Evolutionary conservation across 2,329 filamentous ascomycete genomes (phyloP).

Genomic region (Setomelanomma holmii): DNA sequence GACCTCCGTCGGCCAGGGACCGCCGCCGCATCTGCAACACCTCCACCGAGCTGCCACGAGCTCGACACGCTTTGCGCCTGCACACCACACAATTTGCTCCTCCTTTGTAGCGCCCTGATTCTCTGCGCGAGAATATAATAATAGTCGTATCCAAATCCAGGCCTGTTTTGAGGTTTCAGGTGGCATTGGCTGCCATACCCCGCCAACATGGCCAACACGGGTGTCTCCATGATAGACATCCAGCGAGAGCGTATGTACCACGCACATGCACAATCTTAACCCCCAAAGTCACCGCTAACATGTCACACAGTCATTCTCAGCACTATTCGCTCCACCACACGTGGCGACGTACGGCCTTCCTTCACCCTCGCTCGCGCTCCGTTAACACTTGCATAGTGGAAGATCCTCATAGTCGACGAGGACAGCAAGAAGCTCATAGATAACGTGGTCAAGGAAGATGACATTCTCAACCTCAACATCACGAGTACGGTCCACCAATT

Average conservation of each 20-base stretch:
- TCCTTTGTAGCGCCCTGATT: neutral
- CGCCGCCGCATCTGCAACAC: slow-evolving; percentile 21
- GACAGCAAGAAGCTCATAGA: slow-evolving; percentile 84
- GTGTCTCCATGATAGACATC: slow-evolving; percentile 81
- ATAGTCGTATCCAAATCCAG: slow-evolving; percentile 1
- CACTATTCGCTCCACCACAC: slow-evolving; percentile 78
- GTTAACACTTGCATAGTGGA: slow-evolving; percentile 73
- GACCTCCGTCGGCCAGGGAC: slow-evolving; percentile 14
- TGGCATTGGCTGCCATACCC: slow-evolving; percentile 28
- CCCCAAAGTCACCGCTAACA: slow-evolving; percentile 14
- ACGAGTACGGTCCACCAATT: slow-evolving; percentile 70
- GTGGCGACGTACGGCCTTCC: slow-evolving; percentile 72
- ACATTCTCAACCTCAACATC: slow-evolving; percentile 95
- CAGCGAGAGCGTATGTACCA: slow-evolving; percentile 74
- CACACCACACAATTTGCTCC: slow-evolving; percentile 3
- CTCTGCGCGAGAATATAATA: neutral
- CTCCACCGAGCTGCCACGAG: slow-evolving; percentile 25
- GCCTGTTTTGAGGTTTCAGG: neutral
- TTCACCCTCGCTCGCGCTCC: slow-evolving; percentile 15
- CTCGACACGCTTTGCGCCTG: slow-evolving; percentile 18
- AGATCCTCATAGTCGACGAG: slow-evolving; percentile 90
- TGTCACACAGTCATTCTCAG: slow-evolving; percentile 70
- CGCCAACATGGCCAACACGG: slow-evolving; percentile 66
- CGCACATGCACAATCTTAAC: neutral
- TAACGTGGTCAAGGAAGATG: slow-evolving; percentile 92